Evolutionary conservation across 305 asterid species (phyloP).

Genomic region (Fraxinus angustifolia): DNA sequence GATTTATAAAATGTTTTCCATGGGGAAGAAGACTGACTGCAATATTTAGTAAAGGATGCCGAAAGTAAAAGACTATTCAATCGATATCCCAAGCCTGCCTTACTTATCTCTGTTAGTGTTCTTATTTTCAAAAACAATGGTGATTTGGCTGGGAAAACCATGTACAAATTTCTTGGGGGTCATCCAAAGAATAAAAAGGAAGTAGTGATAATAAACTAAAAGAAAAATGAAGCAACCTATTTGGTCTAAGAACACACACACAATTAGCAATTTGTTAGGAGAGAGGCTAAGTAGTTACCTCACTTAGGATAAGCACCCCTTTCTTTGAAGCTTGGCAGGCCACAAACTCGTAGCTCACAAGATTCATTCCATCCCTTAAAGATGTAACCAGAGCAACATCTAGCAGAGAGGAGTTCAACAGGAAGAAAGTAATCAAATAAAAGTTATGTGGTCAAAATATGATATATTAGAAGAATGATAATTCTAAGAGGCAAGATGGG

Average conservation of each 20-base stretch:
- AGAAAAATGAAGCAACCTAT: neutral
- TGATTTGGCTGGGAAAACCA: neutral
- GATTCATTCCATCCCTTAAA: conserved; percentile 95
- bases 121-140: neutral
- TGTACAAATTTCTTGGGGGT: neutral
- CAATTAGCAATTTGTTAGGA: neutral
- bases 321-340: conserved; percentile 93
- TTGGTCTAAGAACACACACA: neutral
- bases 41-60: neutral
- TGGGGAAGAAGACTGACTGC: neutral
- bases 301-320: conserved; percentile 91
- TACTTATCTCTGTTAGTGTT: neutral
- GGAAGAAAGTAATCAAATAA: neutral
- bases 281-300: conserved; percentile 46
- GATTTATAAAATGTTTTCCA: neutral
- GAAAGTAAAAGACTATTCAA: neutral
- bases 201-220: neutral
- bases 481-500: conserved; percentile 3
- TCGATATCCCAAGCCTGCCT: neutral
- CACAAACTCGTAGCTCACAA: conserved; percentile 92
- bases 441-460: conserved; percentile 3
- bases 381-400: conserved; percentile 93
- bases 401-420: conserved; percentile 21
- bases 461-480: neutral
- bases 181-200: neutral